These are phyloP conservation scores for Fusarium sp. DNA, from an alignment of 2,329 filamentous ascomycete species.

Conservation along the genomic window DNA sequence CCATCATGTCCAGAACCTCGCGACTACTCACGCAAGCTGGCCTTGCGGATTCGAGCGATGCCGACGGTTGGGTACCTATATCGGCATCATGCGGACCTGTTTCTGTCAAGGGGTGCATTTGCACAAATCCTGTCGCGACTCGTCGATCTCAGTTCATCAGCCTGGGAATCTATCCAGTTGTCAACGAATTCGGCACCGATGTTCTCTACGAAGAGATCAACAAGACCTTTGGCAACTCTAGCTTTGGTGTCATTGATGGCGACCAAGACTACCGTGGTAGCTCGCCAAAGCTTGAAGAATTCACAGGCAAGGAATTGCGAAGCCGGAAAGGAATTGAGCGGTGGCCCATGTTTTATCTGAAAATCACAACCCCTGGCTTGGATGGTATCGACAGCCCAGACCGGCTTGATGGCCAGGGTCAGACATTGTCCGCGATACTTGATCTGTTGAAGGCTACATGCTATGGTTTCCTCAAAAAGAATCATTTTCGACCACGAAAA, in stretches of 20 bases:
- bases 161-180: constrained; percentile 78
- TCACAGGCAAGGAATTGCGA: constrained; percentile 66
- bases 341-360: constrained; percentile 93
- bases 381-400: constrained; percentile 56
- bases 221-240: constrained; percentile 80
- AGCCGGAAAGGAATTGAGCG: constrained; percentile 77
- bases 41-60: constrained; percentile 68
- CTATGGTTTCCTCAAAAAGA: constrained; percentile 80
- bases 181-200: constrained; percentile 69
- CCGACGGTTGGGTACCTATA: constrained; percentile 77
- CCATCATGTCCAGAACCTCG: constrained; percentile 51
- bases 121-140: constrained; percentile 76
- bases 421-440: constrained; percentile 63
- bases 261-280: constrained; percentile 53
- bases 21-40: constrained; percentile 77
- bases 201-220: constrained; percentile 86
- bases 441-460: constrained; percentile 79
- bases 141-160: constrained; percentile 86
- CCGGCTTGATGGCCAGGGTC: constrained; percentile 62
- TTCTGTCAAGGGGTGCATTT: constrained; percentile 80
- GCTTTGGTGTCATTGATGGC: constrained; percentile 77
- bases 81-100: constrained; percentile 76
- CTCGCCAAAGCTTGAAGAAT: constrained; percentile 61
- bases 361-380: constrained; percentile 64
- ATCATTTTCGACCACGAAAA: constrained; percentile 75